Conservation (phyloP, 2,329 filamentous ascomycete genomes). For the Ophiostoma novo-ulmi region DNA sequence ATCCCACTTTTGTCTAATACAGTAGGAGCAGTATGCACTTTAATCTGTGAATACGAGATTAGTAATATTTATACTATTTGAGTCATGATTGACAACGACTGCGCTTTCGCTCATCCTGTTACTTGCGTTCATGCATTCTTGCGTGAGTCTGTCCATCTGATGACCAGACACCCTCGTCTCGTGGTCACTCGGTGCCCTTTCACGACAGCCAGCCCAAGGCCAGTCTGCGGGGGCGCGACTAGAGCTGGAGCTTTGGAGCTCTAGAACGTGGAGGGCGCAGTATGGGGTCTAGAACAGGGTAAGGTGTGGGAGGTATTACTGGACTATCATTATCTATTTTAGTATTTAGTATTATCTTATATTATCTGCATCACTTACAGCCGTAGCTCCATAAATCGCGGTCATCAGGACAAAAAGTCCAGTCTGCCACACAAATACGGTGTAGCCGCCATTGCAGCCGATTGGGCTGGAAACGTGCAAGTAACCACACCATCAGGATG, state of each 20-base stretch:
- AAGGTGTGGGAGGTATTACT: not conserved
- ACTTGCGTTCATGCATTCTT: not conserved
- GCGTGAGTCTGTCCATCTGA: not conserved
- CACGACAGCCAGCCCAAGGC: not conserved
- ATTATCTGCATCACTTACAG: not conserved
- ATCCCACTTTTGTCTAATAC: slow-evolving; percentile 1
- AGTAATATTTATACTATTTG: not conserved
- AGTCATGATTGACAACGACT: not conserved
- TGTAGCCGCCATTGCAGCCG: slow-evolving; percentile 1
- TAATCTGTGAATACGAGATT: not conserved
- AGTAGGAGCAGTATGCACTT: not conserved
- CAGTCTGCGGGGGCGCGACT: not conserved
- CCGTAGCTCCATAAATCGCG: slow-evolving; percentile 3
- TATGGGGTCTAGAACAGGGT: slow-evolving; percentile 9
- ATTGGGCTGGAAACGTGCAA: slow-evolving; percentile 7
- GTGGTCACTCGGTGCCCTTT: not conserved
- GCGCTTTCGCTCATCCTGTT: not conserved
- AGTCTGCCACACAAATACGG: not conserved
- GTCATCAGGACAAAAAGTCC: slow-evolving; percentile 14
- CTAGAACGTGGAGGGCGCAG: not conserved
- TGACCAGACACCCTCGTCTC: not conserved
- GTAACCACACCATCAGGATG: not conserved
- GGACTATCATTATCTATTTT: not conserved
- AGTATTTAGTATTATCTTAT: not conserved
- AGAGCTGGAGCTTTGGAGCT: not conserved